phyloP scores from a whole-genome alignment of 345 rosid species.

The Punica granatum region DNA sequence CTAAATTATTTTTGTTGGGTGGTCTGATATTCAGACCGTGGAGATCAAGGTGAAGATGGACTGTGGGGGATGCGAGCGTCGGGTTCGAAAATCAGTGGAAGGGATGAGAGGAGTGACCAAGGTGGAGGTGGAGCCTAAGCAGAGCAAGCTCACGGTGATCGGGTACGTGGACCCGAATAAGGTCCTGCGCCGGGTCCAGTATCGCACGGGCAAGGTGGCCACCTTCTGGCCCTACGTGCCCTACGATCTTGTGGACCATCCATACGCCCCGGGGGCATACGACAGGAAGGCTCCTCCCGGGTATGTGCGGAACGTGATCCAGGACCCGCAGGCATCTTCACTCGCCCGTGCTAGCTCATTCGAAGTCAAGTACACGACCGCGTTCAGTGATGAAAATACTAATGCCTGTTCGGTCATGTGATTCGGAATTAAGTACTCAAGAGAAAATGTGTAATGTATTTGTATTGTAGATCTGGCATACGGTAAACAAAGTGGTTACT shows the following conservation, averaged over 20 bases:
- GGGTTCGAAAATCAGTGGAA: constrained; percentile 44
- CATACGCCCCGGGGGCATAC: constrained; percentile 41
- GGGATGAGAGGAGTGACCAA: constrained; percentile 52
- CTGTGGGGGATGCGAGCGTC: constrained; percentile 66
- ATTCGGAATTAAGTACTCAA: neutral
- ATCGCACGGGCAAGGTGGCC: constrained; percentile 57
- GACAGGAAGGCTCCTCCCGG: constrained; percentile 59
- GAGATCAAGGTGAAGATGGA: constrained; percentile 57
- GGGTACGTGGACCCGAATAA: constrained; percentile 58
- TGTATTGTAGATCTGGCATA: too few relatives aligned
- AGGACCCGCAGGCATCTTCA: constrained; percentile 31
- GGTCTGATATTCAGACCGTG: constrained; percentile 35
- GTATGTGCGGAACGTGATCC: constrained; percentile 40
- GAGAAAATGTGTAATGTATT: neutral
- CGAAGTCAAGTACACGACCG: constrained; percentile 53
- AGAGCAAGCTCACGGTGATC: constrained; percentile 46
- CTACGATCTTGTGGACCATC: constrained; percentile 38
- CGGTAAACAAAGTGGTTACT: too few relatives aligned
- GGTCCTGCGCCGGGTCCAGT: constrained; percentile 44
- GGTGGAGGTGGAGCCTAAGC: constrained; percentile 49
- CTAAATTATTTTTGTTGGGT: neutral
- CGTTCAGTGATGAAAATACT: constrained; percentile 58
- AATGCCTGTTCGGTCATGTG: constrained; percentile 49
- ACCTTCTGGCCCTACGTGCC: constrained; percentile 61
- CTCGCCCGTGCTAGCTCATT: constrained; percentile 58